A percentile compares a stretch with the other conserved stretches of the same genome.
These are phyloP conservation scores for Boletus vermiculosoides DNA, from an alignment of 768 basidiomycete species.

Conservation along the genomic window DNA sequence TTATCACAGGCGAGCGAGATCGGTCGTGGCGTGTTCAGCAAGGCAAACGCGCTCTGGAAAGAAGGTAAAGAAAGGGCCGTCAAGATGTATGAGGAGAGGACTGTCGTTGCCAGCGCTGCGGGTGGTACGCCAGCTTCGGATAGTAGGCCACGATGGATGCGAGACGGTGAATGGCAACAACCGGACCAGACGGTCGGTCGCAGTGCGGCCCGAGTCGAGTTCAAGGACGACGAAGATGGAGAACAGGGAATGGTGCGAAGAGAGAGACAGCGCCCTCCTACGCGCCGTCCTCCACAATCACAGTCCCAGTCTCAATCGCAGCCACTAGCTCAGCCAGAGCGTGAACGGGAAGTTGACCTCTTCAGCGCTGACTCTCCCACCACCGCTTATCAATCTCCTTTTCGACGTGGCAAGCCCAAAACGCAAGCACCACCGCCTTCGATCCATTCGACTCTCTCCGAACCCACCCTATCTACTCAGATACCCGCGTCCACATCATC, in stretches of 20 bases:
- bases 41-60: conserved; percentile 85
- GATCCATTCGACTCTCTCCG: background rate
- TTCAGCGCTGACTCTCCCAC: conserved; percentile 30
- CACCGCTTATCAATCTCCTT: conserved; percentile 45
- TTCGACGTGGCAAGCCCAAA: conserved; percentile 37
- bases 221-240: conserved; percentile 38
- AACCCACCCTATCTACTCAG: background rate
- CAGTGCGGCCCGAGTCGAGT: conserved; percentile 23
- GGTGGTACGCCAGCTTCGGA: conserved; percentile 24
- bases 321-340: conserved; percentile 5
- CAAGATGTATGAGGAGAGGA: conserved; percentile 81
- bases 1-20: conserved; percentile 84
- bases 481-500: conserved; percentile 5
- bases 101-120: conserved; percentile 24
- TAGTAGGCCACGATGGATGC: conserved; percentile 65
- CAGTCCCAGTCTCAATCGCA: conserved; percentile 7
- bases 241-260: conserved; percentile 1
- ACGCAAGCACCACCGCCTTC: conserved; percentile 7
- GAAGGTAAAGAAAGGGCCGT: conserved; percentile 75
- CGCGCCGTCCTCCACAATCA: conserved; percentile 13
- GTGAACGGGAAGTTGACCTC: conserved; percentile 33
- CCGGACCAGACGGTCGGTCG: conserved; percentile 21
- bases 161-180: conserved; percentile 35
- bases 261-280: conserved; percentile 8
- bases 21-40: conserved; percentile 76